Conservation (phyloP, 2,329 filamentous ascomycete genomes). For the Diaporthe helianthi region DNA sequence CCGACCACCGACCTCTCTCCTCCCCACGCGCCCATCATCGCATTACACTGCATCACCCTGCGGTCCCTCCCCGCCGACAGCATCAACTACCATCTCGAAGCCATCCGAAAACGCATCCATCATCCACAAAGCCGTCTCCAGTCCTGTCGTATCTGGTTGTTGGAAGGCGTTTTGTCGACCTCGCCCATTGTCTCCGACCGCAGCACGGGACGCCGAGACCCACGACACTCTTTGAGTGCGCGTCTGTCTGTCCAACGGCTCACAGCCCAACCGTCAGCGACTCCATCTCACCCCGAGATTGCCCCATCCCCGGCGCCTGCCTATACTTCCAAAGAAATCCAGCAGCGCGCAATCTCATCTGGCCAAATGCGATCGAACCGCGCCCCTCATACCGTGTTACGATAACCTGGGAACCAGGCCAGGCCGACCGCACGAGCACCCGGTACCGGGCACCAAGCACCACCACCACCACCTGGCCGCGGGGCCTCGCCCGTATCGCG, state of each 20-base stretch:
- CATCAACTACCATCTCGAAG: slow-evolving; percentile 26
- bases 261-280: slow-evolving; percentile 21
- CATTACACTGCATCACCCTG: slow-evolving; percentile 23
- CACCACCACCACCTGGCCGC: slow-evolving; percentile 43
- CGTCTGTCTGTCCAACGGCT: slow-evolving; percentile 17
- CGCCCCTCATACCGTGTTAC: slow-evolving; percentile 25
- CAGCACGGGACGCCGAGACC: slow-evolving; percentile 22
- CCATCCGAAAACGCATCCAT: slow-evolving; percentile 2
- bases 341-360: not conserved
- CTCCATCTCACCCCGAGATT: slow-evolving; percentile 9
- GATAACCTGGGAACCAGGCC: slow-evolving; percentile 28
- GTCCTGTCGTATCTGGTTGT: not conserved
- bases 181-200: slow-evolving; percentile 11
- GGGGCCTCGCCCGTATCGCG: slow-evolving; percentile 28
- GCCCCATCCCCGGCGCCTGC: not conserved
- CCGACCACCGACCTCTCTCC: slow-evolving; percentile 21
- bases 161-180: not conserved
- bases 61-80: slow-evolving; percentile 1
- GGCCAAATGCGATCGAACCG: slow-evolving; percentile 34
- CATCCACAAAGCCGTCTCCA: not conserved
- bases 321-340: slow-evolving; percentile 45
- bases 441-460: not conserved
- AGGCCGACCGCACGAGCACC: slow-evolving; percentile 7
- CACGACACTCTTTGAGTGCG: slow-evolving; percentile 29
- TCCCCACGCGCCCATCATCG: slow-evolving; percentile 19